Base-by-base conservation (phyloP, 2,329 filamentous ascomycete genomes). In the Penicillium sp. region DNA sequence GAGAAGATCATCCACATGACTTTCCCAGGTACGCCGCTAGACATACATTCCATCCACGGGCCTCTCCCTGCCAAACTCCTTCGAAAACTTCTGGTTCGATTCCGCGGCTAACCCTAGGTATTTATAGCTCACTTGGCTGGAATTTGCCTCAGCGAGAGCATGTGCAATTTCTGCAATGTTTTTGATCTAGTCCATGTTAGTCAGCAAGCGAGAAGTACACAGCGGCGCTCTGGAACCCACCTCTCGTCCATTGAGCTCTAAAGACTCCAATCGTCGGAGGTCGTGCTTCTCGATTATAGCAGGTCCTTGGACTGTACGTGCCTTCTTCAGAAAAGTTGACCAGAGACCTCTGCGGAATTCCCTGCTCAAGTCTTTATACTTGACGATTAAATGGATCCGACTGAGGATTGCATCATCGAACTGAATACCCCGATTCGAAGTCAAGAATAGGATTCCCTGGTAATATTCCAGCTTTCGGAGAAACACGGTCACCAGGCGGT, bases 401-500 rank as follows among this genome's bases (percentile, higher is more conserved):
- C 35, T 37, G 3, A 32, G 29, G 9, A 3, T 32, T 32, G 29
- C 29, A 11, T 32, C 29, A 32, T 32, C 29, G 3, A 32, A 32
- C 4, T 37, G 35, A 12, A 37, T n/a, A 37, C 12, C 35, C 3
- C 48, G 44, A 26, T 50, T 46, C 9, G 48, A 46, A 4, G 43
- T 50, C 9, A 50, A 29, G 32, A 50, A 43, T 0, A 50, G 26
- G 25, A 46, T 36, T 24, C 48, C 48, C 3, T 28, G 32, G 24
- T 50, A 50, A 29, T 50, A 50, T 32, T 50, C 48, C 9, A 50
- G 35, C 4, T 45, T 39, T 7, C 48, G 38, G 8, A 50, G 44
- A 18, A 46, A 50, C 13, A 36, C 8, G 33, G 12, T n/a, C 9
- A 11, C 39, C 18, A 46, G 25, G 27, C 28, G 29, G 26, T 49